Evolutionary conservation across 345 rosid genomes (phyloP), one percentile per base, ranked within the genome.

Genomic region (Nasturtium officinale): DNA sequence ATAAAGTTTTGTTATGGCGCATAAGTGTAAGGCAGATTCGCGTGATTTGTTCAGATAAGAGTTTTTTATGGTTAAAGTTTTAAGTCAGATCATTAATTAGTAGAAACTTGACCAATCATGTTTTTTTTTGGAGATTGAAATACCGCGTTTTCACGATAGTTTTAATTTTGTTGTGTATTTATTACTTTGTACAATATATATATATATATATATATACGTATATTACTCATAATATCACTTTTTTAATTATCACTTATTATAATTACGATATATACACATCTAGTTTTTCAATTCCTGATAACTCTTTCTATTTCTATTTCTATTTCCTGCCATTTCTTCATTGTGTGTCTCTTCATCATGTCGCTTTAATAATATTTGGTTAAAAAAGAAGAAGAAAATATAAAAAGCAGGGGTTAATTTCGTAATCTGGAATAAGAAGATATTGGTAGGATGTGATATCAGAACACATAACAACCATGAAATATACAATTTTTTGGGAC

Each of bases 371-470:
- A 73, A 40, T 26, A 17, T 56, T 65, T 73, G 6, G 42, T 9
- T 18, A 7, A 43, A 73, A 45, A 12, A 32, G 12, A 29, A 42
- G 56, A 53, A 9, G 2, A 0, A 37, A 12, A 73, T n/a, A n/a
- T n/a, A n/a, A 23, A 23, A 55, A 26, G 5, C 5, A 0, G 56
- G 65, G 40, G 59, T 57, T 26, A 28, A 48, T 57, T 53, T 57
- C 66, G 72, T 38, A 74, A 58, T 58, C 10, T 28, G 13, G 54
- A 38, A n/a, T n/a, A n/a, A 38, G 65, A 62, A 9, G 21, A 28
- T 47, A 66, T 66, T 26, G 78, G 78, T 74, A 23, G 15, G 78
- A 66, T 65, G 46, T 66, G 78, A 66, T 58, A 37, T 50, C 18
- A 35, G 52, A 47, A 56, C 65, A 16, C 18, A 33, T 55, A 55